A percentile compares a stretch with the other conserved stretches of the same genome.
Evolutionary conservation across 2,329 filamentous ascomycete species (phyloP).

Genomic region (Parafenestella ontariensis): DNA sequence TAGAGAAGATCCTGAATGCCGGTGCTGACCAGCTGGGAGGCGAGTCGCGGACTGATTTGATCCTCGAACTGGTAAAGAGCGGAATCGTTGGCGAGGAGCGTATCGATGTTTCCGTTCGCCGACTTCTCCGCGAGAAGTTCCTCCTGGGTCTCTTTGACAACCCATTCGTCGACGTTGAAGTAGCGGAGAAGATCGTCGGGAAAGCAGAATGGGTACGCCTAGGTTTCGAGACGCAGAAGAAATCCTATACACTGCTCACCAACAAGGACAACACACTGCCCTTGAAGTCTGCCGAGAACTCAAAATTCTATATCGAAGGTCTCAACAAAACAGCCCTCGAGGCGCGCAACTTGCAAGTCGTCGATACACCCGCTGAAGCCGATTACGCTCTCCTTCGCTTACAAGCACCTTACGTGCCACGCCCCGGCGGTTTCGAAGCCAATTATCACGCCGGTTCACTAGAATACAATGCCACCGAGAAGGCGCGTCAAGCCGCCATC

Average conservation of each 20-base stretch:
- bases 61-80: constrained; percentile 56
- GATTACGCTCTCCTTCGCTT: constrained; percentile 53
- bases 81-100: constrained; percentile 53
- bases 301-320: constrained; percentile 48
- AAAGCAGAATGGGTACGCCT: constrained; percentile 52
- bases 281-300: constrained; percentile 19
- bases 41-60: constrained; percentile 57
- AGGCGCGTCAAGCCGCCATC: constrained; percentile 49
- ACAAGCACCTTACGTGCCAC: constrained; percentile 50
- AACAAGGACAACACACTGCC: constrained; percentile 46
- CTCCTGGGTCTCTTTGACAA: constrained; percentile 60
- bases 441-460: constrained; percentile 51
- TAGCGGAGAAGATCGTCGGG: constrained; percentile 53
- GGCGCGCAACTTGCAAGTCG: constrained; percentile 42
- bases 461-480: constrained; percentile 52
- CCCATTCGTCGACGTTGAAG: constrained; percentile 57
- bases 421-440: constrained; percentile 52
- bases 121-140: constrained; percentile 60
- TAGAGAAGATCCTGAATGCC: constrained; percentile 56
- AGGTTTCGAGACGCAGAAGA: constrained; percentile 49
- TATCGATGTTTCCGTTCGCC: constrained; percentile 56
- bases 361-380: constrained; percentile 47
- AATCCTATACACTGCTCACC: constrained; percentile 47
- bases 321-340: constrained; percentile 44
- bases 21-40: constrained; percentile 63